Base-by-base conservation (phyloP, 1,139 yeast species). In the Lodderomyces beijingensis region DNA sequence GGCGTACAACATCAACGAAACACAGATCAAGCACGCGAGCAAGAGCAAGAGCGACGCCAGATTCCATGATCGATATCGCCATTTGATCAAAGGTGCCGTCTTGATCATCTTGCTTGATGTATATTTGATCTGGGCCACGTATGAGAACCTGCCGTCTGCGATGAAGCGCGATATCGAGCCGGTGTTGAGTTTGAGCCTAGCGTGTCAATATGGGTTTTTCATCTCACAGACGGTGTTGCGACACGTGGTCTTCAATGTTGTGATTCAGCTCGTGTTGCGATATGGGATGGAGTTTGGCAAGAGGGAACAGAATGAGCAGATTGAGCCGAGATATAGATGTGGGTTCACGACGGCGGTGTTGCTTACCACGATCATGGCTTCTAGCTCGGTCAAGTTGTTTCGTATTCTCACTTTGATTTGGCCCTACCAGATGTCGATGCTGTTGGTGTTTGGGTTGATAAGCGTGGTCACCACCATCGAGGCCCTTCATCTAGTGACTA, bases 391-490 rank as follows among this genome's bases (percentile, higher is more conserved):
- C 25, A 85, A 82, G 49, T 65, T 91, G 16, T 81, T 89, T 41
- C 98, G 98, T 0, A 83, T 93, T n/a, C 64, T 91, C 22, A 89
- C 89, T 89, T 66, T 91, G 24, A 89, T 93, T 23, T 91, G 99
- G 99, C 91, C 95, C 1, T 91, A 91, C 50, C 96, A 91, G 49
- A 73, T 85, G 5, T 70, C 84, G 0, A 82, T 86, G 0, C 71
- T 79, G 10, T 64, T 66, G 12, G 63, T 79, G 11, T 80, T 84
- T 18, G 75, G 74, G 37, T 61, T 77, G 48, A 73, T 82, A 4
- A 82, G 86, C 1, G 70, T 73, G 30, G 53, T 82, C 34, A 81
- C 76, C 43, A 67, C 79, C 9, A 59, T 82, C 2, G 95, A 86
- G 48, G 81, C 89, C 0, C 52, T 86, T 27, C 62, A 66, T 24